Conservation (phyloP, 768 basidiomycete genomes). For the Gloeopeniophorella convolvens region DNA sequence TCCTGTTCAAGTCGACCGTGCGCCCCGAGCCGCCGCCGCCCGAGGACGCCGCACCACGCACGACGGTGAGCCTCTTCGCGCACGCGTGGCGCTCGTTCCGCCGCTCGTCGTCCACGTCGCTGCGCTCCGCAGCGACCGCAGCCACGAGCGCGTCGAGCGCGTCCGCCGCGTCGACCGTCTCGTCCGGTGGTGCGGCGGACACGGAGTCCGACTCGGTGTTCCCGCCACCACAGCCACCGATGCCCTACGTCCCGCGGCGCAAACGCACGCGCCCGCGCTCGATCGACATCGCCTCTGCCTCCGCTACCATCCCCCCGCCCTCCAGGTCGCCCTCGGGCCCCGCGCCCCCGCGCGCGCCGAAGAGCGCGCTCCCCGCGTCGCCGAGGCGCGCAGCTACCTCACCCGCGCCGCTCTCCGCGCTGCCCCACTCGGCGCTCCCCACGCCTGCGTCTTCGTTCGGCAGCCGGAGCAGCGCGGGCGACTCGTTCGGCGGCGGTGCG, state of each 20-base stretch:
- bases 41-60: slow-evolving; percentile 29
- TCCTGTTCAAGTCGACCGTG: slow-evolving; percentile 74
- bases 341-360: background rate
- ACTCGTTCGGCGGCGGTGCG: background rate
- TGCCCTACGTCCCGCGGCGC: slow-evolving; percentile 11
- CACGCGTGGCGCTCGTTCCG: slow-evolving; percentile 22
- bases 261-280: slow-evolving; percentile 14
- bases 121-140: slow-evolving; percentile 3
- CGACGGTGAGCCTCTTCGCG: slow-evolving; percentile 16
- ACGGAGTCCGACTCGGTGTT: background rate
- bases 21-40: slow-evolving; percentile 37
- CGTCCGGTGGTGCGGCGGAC: background rate
- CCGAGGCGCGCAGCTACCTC: background rate
- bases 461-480: background rate
- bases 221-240: background rate
- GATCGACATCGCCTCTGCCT: slow-evolving; percentile 2
- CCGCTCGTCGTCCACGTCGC: slow-evolving; percentile 7
- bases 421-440: background rate
- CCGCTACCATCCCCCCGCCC: background rate
- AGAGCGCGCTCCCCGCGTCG: background rate
- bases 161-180: background rate
- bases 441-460: background rate
- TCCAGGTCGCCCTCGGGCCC: background rate
- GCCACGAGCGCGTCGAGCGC: background rate
- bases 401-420: background rate